phyloP scores from a whole-genome alignment of 78 protist species.

The Neovahlkampfia damariscottae region DNA sequence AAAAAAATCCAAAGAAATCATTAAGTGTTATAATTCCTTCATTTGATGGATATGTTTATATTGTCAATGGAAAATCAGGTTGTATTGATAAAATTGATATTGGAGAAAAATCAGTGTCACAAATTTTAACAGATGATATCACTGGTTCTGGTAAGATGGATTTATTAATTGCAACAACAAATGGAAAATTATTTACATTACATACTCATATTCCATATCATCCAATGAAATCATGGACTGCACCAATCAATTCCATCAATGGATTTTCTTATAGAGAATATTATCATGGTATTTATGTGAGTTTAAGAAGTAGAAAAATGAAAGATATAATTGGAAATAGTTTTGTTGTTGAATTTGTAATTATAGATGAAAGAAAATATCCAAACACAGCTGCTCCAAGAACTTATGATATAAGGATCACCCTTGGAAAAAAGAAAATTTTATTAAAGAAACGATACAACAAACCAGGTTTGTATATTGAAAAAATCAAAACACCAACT shows the following conservation, averaged over 20 bases:
- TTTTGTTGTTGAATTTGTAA: slow-evolving; percentile 27
- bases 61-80: slow-evolving; percentile 25
- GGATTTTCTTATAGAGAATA: slow-evolving; percentile 16
- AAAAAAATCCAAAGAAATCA: neutral
- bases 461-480: slow-evolving; percentile 1
- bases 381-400: neutral
- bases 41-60: slow-evolving; percentile 30
- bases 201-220: slow-evolving; percentile 33
- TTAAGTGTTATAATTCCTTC: slow-evolving; percentile 28
- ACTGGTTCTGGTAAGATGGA: slow-evolving; percentile 57
- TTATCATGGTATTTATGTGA: slow-evolving; percentile 27
- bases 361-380: slow-evolving; percentile 12
- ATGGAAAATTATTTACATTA: slow-evolving; percentile 33
- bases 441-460: neutral
- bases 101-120: slow-evolving; percentile 39
- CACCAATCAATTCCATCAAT: slow-evolving; percentile 11
- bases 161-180: slow-evolving; percentile 51
- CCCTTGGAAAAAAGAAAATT: neutral
- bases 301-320: neutral
- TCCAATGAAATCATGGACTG: slow-evolving; percentile 36
- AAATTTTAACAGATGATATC: slow-evolving; percentile 65
- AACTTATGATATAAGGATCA: neutral
- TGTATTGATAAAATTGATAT: slow-evolving; percentile 29
- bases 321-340: slow-evolving; percentile 35
- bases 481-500: neutral